Base-by-base conservation (phyloP, 805 yeast species). In the Komagataella pseudopastoris region DNA sequence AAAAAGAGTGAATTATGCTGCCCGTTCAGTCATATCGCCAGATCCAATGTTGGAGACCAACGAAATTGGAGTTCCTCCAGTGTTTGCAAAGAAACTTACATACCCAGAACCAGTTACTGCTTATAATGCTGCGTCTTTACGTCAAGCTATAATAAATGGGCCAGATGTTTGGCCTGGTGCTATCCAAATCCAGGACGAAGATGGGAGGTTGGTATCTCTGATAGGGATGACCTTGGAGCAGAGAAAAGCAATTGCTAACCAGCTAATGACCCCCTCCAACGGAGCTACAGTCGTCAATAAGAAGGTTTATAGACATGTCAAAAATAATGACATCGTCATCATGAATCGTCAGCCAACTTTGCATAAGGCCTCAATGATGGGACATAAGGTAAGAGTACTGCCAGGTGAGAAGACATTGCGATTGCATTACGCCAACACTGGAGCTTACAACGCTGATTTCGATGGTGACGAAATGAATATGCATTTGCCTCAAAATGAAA, bases 321-420 rank as follows among this genome's bases (percentile, higher is more conserved):
- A 85, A 56, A 91, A 95, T 71, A 84, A 88, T 57, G 99, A 95
- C 69, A 90, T 93, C 54, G 98, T 95, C 49, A 68, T 95, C 45
- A 93, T 95, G 98, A 93, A 93, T 72, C 90, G 99, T 74, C 99
- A 93, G 73, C 99, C 99, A 49, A 91, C 99, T 14, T 77, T 93
- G 66, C 99, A 93, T 73, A 93, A 93, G 71, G 99, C 99, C 48
- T 95, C 99, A 24, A 93, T 93, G 96, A 93, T 93, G 99, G 99
- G 99, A 59, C 99, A 93, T 70, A 87, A 84, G 64, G 99, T 93
- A 47, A 80, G 96, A 62, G 99, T 93, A 36, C 75, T 93, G 59
- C 99, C 98, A 4, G 96, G 96, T 54, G 99, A 93, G 65, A 93
- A 93, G 74, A 95, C 99, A 3, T 74, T 93, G 60, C 81, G 99